These are phyloP conservation scores for Malassezia restricta DNA, from an alignment of 1,284 basidiomycete species.

Conservation along the genomic window DNA sequence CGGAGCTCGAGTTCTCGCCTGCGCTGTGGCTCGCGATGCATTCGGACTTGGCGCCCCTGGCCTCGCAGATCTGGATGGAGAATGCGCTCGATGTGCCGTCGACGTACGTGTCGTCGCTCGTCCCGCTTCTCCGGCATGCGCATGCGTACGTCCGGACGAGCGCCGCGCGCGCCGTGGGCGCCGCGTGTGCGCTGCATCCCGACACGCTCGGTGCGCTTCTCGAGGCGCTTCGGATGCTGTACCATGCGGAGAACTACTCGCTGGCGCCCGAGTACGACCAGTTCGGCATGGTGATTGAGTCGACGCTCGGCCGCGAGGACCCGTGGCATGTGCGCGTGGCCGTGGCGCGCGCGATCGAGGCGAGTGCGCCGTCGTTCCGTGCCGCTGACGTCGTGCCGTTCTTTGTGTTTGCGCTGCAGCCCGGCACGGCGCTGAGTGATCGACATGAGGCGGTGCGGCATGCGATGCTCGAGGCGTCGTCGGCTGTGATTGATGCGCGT, in stretches of 20 bases:
- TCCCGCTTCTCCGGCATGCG: slow-evolving; percentile 64
- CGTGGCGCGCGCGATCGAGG: slow-evolving; percentile 60
- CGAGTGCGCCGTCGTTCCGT: slow-evolving; percentile 60
- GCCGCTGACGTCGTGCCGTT: slow-evolving; percentile 61
- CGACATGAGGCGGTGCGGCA: slow-evolving; percentile 67
- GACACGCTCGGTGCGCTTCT: slow-evolving; percentile 54
- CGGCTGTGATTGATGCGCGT: slow-evolving; percentile 68
- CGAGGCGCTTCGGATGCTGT: slow-evolving; percentile 58
- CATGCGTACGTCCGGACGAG: slow-evolving; percentile 68
- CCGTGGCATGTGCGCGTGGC: slow-evolving; percentile 79
- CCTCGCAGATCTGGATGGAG: slow-evolving; percentile 80
- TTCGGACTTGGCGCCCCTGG: slow-evolving; percentile 76
- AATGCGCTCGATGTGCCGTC: slow-evolving; percentile 84
- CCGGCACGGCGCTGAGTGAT: slow-evolving; percentile 76
- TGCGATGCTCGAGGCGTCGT: slow-evolving; percentile 76
- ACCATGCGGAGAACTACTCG: slow-evolving; percentile 75
- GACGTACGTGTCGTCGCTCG: slow-evolving; percentile 56
- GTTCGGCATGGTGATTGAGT: slow-evolving; percentile 76
- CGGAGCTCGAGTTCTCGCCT: slow-evolving; percentile 81
- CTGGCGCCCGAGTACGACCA: slow-evolving; percentile 53
- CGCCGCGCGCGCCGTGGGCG: slow-evolving; percentile 63
- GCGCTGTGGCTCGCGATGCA: slow-evolving; percentile 81
- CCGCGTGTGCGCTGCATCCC: slow-evolving; percentile 64
- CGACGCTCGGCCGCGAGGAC: slow-evolving; percentile 78
- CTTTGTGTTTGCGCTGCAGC: slow-evolving; percentile 69